These are phyloP conservation scores for Trichosporon ovoides DNA, from an alignment of 1,284 basidiomycete genomes.

Conservation along the genomic window DNA sequence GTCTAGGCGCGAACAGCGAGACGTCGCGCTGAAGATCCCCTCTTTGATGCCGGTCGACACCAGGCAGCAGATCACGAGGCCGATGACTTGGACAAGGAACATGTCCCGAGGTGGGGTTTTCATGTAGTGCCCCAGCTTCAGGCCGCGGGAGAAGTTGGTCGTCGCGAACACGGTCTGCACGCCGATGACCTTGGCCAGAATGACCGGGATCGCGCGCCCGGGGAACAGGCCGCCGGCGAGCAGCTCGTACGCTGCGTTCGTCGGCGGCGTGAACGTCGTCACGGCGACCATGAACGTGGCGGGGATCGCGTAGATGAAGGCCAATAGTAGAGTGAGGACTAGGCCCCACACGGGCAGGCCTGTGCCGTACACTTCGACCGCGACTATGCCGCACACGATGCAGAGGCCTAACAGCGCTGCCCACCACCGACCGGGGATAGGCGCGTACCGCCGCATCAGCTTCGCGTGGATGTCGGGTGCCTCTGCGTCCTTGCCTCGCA, in stretches of 20 bases:
- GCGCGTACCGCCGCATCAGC: conserved; percentile 83
- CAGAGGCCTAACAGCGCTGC: conserved; percentile 60
- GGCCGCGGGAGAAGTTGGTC: conserved; percentile 77
- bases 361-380: conserved; percentile 78
- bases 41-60: conserved; percentile 82
- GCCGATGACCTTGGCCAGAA: conserved; percentile 87
- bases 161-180: conserved; percentile 73
- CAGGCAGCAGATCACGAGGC: conserved; percentile 66
- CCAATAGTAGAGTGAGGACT: conserved; percentile 58
- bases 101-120: conserved; percentile 89
- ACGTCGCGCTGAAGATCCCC: conserved; percentile 52
- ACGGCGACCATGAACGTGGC: conserved; percentile 88
- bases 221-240: conserved; percentile 82
- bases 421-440: conserved; percentile 97
- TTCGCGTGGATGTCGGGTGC: conserved; percentile 94
- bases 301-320: conserved; percentile 78
- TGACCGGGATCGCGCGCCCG: conserved; percentile 83
- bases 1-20: conserved; percentile 59
- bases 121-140: conserved; percentile 96
- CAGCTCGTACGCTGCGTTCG: conserved; percentile 85
- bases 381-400: conserved; percentile 69
- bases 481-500: conserved; percentile 70
- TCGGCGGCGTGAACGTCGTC: conserved; percentile 69
- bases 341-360: conserved; percentile 61
- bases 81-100: conserved; percentile 73